Evolutionary conservation across 192 early-diverging fungal species (phyloP).

Genomic region (Backusella tarrabulga): DNA sequence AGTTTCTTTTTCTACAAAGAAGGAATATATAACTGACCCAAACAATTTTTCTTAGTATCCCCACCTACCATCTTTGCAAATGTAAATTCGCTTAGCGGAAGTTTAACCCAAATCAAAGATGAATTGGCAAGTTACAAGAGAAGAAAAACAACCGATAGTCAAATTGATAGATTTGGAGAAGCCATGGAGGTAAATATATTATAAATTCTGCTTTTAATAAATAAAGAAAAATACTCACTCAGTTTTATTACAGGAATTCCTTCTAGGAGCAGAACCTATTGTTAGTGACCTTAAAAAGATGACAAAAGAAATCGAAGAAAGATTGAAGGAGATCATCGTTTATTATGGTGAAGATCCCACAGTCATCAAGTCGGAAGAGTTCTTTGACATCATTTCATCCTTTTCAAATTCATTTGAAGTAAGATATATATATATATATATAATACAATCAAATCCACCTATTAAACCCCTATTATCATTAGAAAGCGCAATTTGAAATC

Average conservation of each 20-base stretch:
- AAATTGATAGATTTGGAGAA: conserved; percentile 47
- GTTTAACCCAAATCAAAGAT: conserved; percentile 43
- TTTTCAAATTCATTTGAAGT: conserved; percentile 49
- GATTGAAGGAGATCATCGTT: conserved; percentile 39
- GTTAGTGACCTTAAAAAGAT: conserved; percentile 37
- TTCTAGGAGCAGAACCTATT: conserved; percentile 42
- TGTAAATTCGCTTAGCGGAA: conserved; percentile 43
- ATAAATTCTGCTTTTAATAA: not conserved
- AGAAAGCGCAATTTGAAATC: conserved; percentile 29
- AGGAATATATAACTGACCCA: not conserved
- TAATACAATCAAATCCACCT: too few relatives aligned
- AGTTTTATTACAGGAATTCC: conserved; percentile 39
- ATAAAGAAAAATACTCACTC: not conserved
- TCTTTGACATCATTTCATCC: conserved; percentile 49
- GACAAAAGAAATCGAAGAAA: conserved; percentile 45
- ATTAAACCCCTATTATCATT: not conserved
- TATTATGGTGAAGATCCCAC: conserved; percentile 57
- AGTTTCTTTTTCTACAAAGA: not conserved
- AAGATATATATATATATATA: conserved; percentile 4
- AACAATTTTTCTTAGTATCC: conserved; percentile 36
- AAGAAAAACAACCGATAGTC: conserved; percentile 26
- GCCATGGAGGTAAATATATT: conserved; percentile 48
- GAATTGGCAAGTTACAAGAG: conserved; percentile 33
- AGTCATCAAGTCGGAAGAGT: conserved; percentile 51
- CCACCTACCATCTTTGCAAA: conserved; percentile 46